A percentile compares a stretch with the other conserved stretches of the same genome.
phyloP scores from a whole-genome alignment of 768 basidiomycete genomes.

The Daedaleopsis nitida region DNA sequence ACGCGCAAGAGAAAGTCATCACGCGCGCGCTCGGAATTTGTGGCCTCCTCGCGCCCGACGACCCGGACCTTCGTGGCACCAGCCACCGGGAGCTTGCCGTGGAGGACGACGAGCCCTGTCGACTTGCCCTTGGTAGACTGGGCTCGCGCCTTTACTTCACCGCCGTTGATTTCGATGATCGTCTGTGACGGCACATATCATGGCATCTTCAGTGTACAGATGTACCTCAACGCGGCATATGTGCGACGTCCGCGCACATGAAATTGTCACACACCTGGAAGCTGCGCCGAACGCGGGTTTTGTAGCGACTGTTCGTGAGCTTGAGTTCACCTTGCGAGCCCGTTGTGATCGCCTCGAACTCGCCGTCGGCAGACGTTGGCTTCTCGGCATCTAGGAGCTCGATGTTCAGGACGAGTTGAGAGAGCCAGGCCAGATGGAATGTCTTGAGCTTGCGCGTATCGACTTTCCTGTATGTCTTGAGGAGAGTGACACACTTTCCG shows the following conservation, averaged over 20 bases:
- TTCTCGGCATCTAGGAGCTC: conserved; percentile 36
- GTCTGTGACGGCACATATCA: conserved; percentile 1
- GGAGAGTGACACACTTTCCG: not conserved
- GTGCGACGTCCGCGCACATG: not conserved
- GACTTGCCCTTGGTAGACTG: conserved; percentile 32
- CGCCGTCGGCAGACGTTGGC: conserved; percentile 36
- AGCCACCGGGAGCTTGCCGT: conserved; percentile 21
- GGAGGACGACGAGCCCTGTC: conserved; percentile 35
- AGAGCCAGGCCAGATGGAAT: conserved; percentile 36
- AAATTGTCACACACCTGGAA: too few species aligned
- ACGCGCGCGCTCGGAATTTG: conserved; percentile 41
- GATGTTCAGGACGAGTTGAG: conserved; percentile 32
- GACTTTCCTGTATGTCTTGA: conserved; percentile 5
- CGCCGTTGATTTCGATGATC: conserved; percentile 6
- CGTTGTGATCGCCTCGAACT: conserved; percentile 32
- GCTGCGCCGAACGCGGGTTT: conserved; percentile 39
- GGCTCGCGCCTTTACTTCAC: conserved; percentile 32
- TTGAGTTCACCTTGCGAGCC: conserved; percentile 28
- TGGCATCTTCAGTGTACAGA: too few species aligned
- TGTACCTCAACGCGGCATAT: too few species aligned
- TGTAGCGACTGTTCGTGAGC: conserved; percentile 43
- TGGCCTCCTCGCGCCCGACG: conserved; percentile 42
- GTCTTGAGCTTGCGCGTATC: conserved; percentile 12
- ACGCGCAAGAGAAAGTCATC: conserved; percentile 39
- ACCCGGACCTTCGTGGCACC: conserved; percentile 36